These are phyloP conservation scores for Penicillium odoratum DNA, from an alignment of 495 filamentous ascomycete species.

Conservation along the genomic window DNA sequence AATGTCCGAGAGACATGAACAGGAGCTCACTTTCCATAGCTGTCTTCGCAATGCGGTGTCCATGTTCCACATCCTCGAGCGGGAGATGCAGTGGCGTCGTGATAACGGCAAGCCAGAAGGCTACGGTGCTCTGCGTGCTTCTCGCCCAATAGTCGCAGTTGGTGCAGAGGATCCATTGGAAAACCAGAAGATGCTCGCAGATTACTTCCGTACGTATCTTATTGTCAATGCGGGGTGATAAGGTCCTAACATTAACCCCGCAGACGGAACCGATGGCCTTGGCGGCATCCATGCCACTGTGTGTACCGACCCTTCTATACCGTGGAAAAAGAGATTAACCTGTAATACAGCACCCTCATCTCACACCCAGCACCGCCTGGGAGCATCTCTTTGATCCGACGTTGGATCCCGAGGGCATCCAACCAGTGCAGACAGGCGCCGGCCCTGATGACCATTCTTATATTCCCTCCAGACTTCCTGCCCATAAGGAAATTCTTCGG, in stretches of 20 bases:
- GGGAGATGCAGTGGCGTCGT: constrained; percentile 82
- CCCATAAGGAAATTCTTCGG: constrained; percentile 83
- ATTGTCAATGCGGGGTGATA: background rate
- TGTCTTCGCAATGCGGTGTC: constrained; percentile 88
- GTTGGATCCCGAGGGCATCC: constrained; percentile 35
- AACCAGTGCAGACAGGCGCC: constrained; percentile 35
- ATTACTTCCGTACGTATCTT: constrained; percentile 78
- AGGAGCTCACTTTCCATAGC: constrained; percentile 38
- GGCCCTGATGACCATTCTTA: constrained; percentile 53
- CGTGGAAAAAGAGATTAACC: constrained; percentile 12
- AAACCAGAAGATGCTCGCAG: constrained; percentile 78
- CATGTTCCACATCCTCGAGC: constrained; percentile 89
- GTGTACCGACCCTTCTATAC: constrained; percentile 24
- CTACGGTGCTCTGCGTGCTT: constrained; percentile 65
- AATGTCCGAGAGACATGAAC: background rate
- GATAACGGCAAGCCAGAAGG: constrained; percentile 61
- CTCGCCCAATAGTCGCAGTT: constrained; percentile 80
- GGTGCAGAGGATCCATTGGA: constrained; percentile 84
- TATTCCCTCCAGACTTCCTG: constrained; percentile 65
- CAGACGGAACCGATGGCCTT: constrained; percentile 88
- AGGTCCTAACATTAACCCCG: constrained; percentile 15
- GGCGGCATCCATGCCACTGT: constrained; percentile 85
- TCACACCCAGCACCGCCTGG: constrained; percentile 83
- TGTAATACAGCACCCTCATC: constrained; percentile 71
- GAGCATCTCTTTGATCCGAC: constrained; percentile 69